Conservation (phyloP, 148 eudicot genomes). For the Tetragonia tetragonoides region DNA sequence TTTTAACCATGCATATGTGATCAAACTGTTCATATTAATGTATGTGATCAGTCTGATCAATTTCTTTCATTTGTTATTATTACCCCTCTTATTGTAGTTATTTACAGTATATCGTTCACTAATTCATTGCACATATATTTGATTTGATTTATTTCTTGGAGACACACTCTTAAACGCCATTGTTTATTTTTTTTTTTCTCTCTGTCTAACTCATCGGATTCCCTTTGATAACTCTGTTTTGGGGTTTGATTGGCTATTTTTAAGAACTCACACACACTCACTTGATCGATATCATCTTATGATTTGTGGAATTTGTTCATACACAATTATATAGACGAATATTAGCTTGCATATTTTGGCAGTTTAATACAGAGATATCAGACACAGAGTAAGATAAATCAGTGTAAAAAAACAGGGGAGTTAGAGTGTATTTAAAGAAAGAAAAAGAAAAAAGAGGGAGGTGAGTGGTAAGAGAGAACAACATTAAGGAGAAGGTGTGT, state of each 20-base stretch:
- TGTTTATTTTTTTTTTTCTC: background rate
- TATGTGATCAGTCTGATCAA: conserved; percentile 28
- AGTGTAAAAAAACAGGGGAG: conserved; percentile 13
- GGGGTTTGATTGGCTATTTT: too few relatives aligned
- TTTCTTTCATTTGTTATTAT: conserved; percentile 62
- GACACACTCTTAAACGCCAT: conserved; percentile 16
- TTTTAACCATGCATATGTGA: background rate
- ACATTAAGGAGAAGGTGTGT: too few relatives aligned
- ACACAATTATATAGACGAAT: conserved; percentile 24
- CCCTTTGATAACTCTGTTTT: conserved; percentile 35
- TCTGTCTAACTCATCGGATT: conserved; percentile 63
- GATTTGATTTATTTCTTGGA: conserved; percentile 12
- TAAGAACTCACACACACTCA: conserved; percentile 39
- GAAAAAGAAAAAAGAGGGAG: too few relatives aligned
- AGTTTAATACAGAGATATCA: conserved; percentile 22
- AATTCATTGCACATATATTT: conserved; percentile 28
- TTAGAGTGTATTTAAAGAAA: background rate
- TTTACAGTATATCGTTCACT: too few relatives aligned
- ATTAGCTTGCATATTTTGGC: conserved; percentile 6
- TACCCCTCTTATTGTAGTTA: too few relatives aligned
- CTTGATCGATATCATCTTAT: conserved; percentile 36
- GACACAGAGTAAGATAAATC: conserved; percentile 15
- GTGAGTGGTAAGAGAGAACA: too few relatives aligned
- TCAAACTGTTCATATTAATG: conserved; percentile 20
- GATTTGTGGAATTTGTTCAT: conserved; percentile 31